Percentiles rank a stretch among this genome's conserved stretches.
Conservation (phyloP, 176 grass and related monocot genomes). For the Sorghum bicolor region DNA sequence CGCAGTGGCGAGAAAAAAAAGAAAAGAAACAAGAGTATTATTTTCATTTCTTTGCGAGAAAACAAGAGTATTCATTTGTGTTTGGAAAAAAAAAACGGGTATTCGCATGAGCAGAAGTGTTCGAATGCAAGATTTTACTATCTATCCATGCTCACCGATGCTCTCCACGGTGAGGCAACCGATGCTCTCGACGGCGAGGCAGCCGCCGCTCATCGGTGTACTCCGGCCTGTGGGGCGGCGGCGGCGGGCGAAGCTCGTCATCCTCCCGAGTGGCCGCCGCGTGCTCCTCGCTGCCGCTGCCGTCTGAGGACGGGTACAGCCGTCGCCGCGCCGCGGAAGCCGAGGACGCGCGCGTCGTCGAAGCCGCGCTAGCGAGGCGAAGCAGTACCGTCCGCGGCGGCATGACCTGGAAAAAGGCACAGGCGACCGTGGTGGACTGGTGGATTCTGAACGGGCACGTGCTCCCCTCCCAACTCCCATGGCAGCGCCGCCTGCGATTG, state of each 20-base stretch:
- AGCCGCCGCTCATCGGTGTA: neutral
- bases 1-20: neutral
- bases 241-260: neutral
- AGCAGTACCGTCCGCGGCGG: neutral
- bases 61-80: neutral
- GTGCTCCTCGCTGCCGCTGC: too few species aligned
- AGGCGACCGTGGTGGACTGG: neutral
- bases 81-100: too few species aligned
- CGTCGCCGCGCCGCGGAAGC: neutral
- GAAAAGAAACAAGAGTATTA: neutral
- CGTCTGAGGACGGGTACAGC: neutral
- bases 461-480: neutral
- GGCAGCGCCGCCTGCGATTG: neutral
- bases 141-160: constrained; percentile 18
- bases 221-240: neutral
- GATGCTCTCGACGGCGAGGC: neutral
- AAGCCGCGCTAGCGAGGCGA: neutral
- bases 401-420: neutral
- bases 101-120: neutral
- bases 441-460: too few species aligned
- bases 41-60: too few species aligned
- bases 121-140: neutral
- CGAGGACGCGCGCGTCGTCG: neutral
- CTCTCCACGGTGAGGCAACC: neutral
- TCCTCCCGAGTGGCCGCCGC: neutral